Conservation (phyloP, 2,329 filamentous ascomycete genomes). For the Didymella lethalis region DNA sequence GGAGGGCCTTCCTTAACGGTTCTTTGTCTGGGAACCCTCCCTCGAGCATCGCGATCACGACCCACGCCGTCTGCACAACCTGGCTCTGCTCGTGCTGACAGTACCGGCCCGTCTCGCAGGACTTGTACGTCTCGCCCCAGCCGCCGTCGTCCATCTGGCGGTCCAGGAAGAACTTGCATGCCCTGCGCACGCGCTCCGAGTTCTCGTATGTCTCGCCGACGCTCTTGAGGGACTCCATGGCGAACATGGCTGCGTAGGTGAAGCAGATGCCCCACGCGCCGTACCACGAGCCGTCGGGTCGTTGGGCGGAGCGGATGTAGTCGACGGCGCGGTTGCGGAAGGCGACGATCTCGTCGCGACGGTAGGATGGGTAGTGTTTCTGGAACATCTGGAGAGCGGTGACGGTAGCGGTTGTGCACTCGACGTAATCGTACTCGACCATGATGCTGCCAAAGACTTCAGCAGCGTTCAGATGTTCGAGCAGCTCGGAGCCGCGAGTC, state of each 20-base stretch:
- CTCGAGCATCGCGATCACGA: constrained; percentile 80
- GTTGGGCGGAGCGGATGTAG: constrained; percentile 84
- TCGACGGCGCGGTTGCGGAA: constrained; percentile 77
- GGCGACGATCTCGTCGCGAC: constrained; percentile 73
- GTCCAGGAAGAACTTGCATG: constrained; percentile 84
- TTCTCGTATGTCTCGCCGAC: constrained; percentile 83
- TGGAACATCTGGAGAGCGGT: constrained; percentile 85
- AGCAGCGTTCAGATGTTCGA: constrained; percentile 91
- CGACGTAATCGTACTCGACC: constrained; percentile 98
- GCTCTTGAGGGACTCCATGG: constrained; percentile 81
- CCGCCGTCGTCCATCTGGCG: constrained; percentile 89
- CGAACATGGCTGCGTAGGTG: constrained; percentile 97
- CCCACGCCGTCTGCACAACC: constrained; percentile 96
- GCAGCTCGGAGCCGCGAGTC: constrained; percentile 75
- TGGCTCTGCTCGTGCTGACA: constrained; percentile 80
- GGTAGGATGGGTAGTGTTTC: constrained; percentile 81
- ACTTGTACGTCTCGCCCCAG: constrained; percentile 94
- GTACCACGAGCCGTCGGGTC: constrained; percentile 91
- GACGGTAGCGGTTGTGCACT: constrained; percentile 95
- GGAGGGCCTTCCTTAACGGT: constrained; percentile 76
- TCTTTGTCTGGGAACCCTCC: constrained; percentile 79
- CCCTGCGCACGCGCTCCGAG: constrained; percentile 73
- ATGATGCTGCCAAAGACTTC: constrained; percentile 98
- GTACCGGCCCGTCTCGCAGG: constrained; percentile 80
- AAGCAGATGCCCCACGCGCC: constrained; percentile 98